Base-by-base conservation (phyloP, 345 rosid genomes). In the Turnera subulata region DNA sequence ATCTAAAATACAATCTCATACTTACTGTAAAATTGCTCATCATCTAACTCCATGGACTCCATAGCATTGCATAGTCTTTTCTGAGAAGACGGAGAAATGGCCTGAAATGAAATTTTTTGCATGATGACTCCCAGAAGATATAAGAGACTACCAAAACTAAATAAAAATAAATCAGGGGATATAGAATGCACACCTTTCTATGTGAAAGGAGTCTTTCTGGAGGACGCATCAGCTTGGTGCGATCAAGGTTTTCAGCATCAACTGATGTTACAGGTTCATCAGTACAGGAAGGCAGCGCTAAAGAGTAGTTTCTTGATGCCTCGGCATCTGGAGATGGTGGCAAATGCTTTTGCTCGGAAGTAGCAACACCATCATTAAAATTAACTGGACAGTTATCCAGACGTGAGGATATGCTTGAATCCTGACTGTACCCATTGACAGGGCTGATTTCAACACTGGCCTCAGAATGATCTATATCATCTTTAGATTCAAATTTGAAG, bases 61-160 rank as follows among this genome's bases (percentile, higher is more conserved):
- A 86, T 67, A 59, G 89, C 86, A 62, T 82, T 74, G 53, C 84
- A 48, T 48, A 92, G 84, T 69, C 71, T 74, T 53, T 78, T 80
- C 76, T 79, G 98, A 40, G 95, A 80, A 50, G 69, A 61, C 22
- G 96, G 95, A 66, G 98, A 92, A 64, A 92, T 83, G 61, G 61
- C 73, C 98, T 89, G 93, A 75, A 76, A 32, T 55, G 29, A 43
- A 65, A 49, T 32, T 32, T 67, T 33, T 13, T 14, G 11, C 25
- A 13, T 9, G 51, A 44, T 25, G 56, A 18, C 15, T 68, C n/a
- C 7, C 24, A 23, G 25, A 2, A 47, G 17, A 23, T 5, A 38
- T 20, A 14, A 17, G 46, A 61, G 25, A 24, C 25, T 42, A 53
- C 52, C 17, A 19, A 57, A 35, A 9, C 25, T 29, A 18, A 12